These are phyloP conservation scores for Rhododendron henanense DNA, from an alignment of 148 eudicot genomes.

Conservation along the genomic window DNA sequence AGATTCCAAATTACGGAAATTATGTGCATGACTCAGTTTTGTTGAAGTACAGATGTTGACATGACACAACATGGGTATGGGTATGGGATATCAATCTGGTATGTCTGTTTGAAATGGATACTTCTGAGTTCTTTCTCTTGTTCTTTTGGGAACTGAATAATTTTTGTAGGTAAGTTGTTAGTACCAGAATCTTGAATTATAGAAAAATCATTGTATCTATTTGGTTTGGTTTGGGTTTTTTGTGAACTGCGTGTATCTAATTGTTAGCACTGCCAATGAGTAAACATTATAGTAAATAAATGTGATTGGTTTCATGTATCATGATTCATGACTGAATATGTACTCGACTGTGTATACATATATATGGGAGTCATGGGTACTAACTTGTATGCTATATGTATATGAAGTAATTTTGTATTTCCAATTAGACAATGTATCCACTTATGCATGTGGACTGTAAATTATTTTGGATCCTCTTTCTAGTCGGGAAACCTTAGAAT, in stretches of 20 bases:
- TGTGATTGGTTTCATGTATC: not conserved
- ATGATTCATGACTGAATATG: not conserved
- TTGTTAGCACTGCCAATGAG: not conserved
- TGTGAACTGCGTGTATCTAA: not conserved
- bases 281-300: not conserved
- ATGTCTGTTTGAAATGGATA: not conserved
- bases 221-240: too few relatives aligned
- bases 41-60: not conserved
- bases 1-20: not conserved
- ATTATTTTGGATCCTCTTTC: not conserved
- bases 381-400: not conserved
- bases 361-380: not conserved
- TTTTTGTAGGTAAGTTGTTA: not conserved
- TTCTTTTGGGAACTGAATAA: not conserved
- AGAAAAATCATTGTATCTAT: not conserved
- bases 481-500: not conserved
- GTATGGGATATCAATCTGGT: not conserved
- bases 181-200: not conserved
- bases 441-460: not conserved
- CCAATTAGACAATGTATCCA: not conserved
- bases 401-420: not conserved
- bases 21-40: not conserved
- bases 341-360: not conserved
- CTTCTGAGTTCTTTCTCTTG: not conserved
- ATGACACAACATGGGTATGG: not conserved